phyloP scores from a whole-genome alignment of 208 protist species.

The Wallacemonas rigidus region DNA sequence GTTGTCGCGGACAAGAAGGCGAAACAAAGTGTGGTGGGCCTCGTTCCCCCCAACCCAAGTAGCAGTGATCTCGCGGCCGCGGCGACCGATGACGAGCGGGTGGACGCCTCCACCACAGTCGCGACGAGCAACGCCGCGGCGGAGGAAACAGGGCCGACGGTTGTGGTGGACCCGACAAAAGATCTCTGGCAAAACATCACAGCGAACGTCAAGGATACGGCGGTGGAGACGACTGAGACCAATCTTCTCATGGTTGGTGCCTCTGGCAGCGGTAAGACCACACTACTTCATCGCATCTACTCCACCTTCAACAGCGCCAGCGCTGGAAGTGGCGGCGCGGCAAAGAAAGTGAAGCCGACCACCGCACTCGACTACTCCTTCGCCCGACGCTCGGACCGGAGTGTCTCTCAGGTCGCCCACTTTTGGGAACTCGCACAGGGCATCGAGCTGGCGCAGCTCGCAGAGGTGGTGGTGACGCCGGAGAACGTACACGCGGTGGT shows the following conservation, averaged over 20 bases:
- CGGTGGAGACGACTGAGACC: constrained; percentile 59
- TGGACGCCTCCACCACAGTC: neutral
- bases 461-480: constrained; percentile 85
- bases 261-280: constrained; percentile 81
- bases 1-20: too few relatives aligned
- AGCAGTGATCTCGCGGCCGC: neutral
- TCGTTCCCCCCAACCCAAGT: too few relatives aligned
- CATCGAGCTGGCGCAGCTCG: constrained; percentile 73
- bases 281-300: constrained; percentile 75
- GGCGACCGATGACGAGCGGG: constrained; percentile 1
- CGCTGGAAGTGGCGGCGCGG: constrained; percentile 24
- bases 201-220: constrained; percentile 69
- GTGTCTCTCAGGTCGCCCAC: constrained; percentile 79
- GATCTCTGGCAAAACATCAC: constrained; percentile 91
- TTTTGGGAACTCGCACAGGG: constrained; percentile 93
- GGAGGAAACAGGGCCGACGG: constrained; percentile 22
- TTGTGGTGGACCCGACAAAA: constrained; percentile 78
- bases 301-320: constrained; percentile 46
- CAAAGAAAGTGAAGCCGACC: constrained; percentile 72
- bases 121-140: constrained; percentile 13
- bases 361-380: constrained; percentile 91
- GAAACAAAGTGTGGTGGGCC: too few relatives aligned
- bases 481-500: constrained; percentile 85
- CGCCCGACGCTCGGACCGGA: constrained; percentile 74
- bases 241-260: constrained; percentile 75